Evolutionary conservation across 2,329 filamentous ascomycete species (phyloP), one percentile per base, ranked within the genome.

Genomic region (Hirsutella thompsonii): DNA sequence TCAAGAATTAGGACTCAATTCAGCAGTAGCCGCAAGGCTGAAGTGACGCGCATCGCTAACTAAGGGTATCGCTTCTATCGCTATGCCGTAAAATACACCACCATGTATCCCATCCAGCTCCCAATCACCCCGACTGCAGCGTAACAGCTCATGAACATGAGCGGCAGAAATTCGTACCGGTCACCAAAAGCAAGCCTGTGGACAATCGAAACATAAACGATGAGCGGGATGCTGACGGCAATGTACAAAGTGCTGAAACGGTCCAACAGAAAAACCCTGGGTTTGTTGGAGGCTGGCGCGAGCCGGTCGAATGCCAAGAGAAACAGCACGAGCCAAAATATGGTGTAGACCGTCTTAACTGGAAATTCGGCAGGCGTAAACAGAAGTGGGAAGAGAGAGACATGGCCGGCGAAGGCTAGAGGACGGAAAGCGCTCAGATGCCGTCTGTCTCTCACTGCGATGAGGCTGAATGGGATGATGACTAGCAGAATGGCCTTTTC

Each of bases 101-200:
- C 84, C 66, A 89, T 77, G 58, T 94, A 95, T 9, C 92, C 89
- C 33, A 95, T 54, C 90, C 90, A 96, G 63, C 92, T 96, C 3
- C 87, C 88, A 16, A 95, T 79, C 1, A 96, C 89, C n/a, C 92
- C 92, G 43, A 96, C 69, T 4, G 92, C 92, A 28, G 83, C 86
- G 61, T 96, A 98, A 11, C 85, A 83, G 67, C 90, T 96, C 50
- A 81, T 95, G 57, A 96, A 92, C 90, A 98, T 96, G 51, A 96
- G 67, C 20, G 92, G 92, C 41, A 98, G 63, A 60, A 96, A 98
- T 62, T 95, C 87, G 52, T 84, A 86, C 47, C 69, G 76, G 53
- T 78, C 74, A 0, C 88, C 88, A 64, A 94, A 95, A 4, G 93
- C 64, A n/a, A 90, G 59, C 37, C 77, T 74, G 59, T 98, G 92